Percentiles rank a stretch among this genome's conserved stretches.
phyloP scores from a whole-genome alignment of 2,329 filamentous ascomycete species.

The Scorias spongiosa region DNA sequence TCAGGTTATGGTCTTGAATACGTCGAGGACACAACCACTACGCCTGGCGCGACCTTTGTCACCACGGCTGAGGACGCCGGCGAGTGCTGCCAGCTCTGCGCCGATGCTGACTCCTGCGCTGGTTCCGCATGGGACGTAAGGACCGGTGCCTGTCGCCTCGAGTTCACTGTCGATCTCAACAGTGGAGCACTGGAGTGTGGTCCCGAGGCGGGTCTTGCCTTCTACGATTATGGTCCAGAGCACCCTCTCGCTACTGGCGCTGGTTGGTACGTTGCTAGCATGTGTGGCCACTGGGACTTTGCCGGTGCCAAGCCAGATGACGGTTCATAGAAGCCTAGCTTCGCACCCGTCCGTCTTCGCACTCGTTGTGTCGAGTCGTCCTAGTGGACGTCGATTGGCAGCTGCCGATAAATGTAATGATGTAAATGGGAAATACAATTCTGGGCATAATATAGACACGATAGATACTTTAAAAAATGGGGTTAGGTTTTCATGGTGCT shows the following conservation, averaged over 20 bases:
- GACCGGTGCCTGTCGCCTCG: constrained; percentile 12
- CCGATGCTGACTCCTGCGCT: constrained; percentile 14
- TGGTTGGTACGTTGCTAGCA: constrained; percentile 14
- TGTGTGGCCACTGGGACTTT: constrained; percentile 15
- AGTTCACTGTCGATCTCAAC: constrained; percentile 12
- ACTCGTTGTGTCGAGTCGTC: too few species aligned
- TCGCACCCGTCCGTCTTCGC: too few species aligned
- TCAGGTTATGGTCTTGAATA: constrained; percentile 15
- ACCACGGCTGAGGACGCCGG: constrained; percentile 16
- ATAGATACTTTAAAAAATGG: too few species aligned
- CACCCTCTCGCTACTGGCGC: constrained; percentile 17
- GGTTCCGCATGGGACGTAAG: constrained; percentile 17
- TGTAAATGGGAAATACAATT: too few species aligned
- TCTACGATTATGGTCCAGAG: constrained; percentile 15
- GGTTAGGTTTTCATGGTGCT: too few species aligned
- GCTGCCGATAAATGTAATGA: too few species aligned
- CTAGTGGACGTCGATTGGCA: too few species aligned
- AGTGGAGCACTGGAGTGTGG: constrained; percentile 17
- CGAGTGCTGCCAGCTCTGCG: constrained; percentile 18
- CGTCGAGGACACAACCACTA: constrained; percentile 9
- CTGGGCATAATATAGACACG: too few species aligned
- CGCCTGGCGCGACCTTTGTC: constrained; percentile 12
- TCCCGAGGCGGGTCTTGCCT: constrained; percentile 9
- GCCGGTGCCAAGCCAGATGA: constrained; percentile 16
- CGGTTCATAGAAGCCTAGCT: constrained; percentile 8